Percentiles rank a stretch among this genome's conserved stretches.
Conservation (phyloP, 148 eudicot genomes). For the Agrostemma githago region DNA sequence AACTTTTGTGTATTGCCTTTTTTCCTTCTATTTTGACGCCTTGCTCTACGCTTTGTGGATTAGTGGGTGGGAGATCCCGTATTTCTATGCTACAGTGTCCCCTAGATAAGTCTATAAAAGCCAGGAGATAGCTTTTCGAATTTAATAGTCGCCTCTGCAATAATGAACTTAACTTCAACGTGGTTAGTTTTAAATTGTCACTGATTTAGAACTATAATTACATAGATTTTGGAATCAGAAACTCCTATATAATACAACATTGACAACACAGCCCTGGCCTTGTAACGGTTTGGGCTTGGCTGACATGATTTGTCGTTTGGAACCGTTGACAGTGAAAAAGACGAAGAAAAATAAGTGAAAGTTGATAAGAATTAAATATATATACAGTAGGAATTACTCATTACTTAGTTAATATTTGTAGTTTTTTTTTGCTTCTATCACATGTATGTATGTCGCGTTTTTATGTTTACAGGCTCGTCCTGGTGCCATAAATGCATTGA, state of each 20-base stretch:
- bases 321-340: background rate
- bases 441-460: slow-evolving; percentile 1
- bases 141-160: background rate
- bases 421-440: background rate
- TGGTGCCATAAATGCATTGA: slow-evolving; percentile 59
- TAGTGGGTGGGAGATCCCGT: background rate
- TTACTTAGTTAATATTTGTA: background rate
- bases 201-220: background rate
- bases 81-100: too few species aligned
- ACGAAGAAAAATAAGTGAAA: background rate
- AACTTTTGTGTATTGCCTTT: background rate
- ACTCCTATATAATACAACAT: background rate
- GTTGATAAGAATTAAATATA: too few species aligned
- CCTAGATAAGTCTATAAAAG: background rate
- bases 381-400: too few species aligned
- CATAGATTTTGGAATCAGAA: background rate
- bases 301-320: background rate
- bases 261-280: background rate
- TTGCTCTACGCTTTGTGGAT: background rate
- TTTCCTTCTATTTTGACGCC: background rate
- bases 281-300: background rate
- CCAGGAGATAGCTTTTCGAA: background rate
- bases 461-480: slow-evolving; percentile 59
- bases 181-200: background rate
- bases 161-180: background rate